Base-by-base conservation (phyloP, 2,329 filamentous ascomycete species). In the Scedosporium boydii region DNA sequence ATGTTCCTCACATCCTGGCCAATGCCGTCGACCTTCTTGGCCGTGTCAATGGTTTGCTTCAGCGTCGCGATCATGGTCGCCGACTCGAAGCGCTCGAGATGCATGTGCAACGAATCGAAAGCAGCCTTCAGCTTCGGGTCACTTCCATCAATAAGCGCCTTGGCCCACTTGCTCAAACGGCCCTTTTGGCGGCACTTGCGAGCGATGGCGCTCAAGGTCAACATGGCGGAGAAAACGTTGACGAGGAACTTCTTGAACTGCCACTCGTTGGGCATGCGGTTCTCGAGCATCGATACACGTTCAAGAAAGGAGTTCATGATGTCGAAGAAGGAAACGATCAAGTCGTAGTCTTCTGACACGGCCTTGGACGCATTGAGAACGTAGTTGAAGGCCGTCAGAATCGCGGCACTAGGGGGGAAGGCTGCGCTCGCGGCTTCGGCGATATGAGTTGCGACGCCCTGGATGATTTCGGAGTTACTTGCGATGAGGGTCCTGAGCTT, bases 261-360 rank as follows among this genome's bases (percentile, higher is more conserved):
- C 18, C 66, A 69, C 34, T 67, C 55, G 7, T 68, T 65, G 0
- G 73, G 72, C 1, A 74, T 64, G n/a, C 72, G 66, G 0, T 65
- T 67, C 63, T 76, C 70, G 0, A 76, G 48, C 6, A 76, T 70
- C 0, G 70, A 68, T 1, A 76, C 69, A 1, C 74, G 69, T 27
- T 70, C 65, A 3, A 76, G 66, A 26, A 77, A 75, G 5, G 71
- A 72, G 58, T 72, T 72, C 67, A 76, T 75, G 9, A 72, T 69
- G 1, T 73, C 69, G 59, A 77, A 77, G 60, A 77, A 77, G 3
- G 69, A 68, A n/a, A 72, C 67, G 0, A 77, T 68, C 2, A 72
- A 66, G 27, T 77, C 74, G 42, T 76, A 77, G 51, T 77, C 74
- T 0, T 72, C 73, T 0, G 69, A 72, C 0, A 74, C 72, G 5